These are phyloP conservation scores for Coelastrella sp. DNA, from an alignment of 139 green algal genomes.

Conservation along the genomic window DNA sequence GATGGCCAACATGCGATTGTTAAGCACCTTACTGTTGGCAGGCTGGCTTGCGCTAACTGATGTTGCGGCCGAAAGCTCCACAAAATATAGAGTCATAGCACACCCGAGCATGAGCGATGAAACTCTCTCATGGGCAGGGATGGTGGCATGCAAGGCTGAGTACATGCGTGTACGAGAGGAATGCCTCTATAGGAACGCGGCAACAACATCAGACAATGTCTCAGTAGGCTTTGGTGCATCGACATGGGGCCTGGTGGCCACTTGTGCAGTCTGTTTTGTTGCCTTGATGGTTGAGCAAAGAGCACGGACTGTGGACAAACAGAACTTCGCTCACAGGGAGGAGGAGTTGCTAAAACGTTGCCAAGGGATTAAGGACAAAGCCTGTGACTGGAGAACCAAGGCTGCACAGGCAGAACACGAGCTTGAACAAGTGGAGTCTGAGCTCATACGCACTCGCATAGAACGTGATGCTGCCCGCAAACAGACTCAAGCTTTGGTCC, in stretches of 20 bases:
- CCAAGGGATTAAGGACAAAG: background rate
- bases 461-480: background rate
- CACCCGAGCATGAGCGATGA: no score
- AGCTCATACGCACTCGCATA: background rate
- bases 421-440: background rate
- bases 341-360: background rate
- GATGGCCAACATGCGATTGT: no score
- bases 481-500: background rate
- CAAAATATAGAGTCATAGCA: no score
- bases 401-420: background rate
- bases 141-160: no score
- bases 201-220: background rate
- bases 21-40: no score
- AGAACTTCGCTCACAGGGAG: background rate
- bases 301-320: background rate
- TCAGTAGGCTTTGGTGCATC: background rate
- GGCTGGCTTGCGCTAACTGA: no score
- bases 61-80: no score
- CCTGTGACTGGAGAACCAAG: background rate
- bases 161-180: no score
- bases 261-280: background rate
- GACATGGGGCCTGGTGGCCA: background rate
- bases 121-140: no score
- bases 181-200: no score
- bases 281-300: background rate